These are phyloP conservation scores for Hypoxylon sp. DNA, from an alignment of 2,329 filamentous ascomycete genomes.

Conservation along the genomic window DNA sequence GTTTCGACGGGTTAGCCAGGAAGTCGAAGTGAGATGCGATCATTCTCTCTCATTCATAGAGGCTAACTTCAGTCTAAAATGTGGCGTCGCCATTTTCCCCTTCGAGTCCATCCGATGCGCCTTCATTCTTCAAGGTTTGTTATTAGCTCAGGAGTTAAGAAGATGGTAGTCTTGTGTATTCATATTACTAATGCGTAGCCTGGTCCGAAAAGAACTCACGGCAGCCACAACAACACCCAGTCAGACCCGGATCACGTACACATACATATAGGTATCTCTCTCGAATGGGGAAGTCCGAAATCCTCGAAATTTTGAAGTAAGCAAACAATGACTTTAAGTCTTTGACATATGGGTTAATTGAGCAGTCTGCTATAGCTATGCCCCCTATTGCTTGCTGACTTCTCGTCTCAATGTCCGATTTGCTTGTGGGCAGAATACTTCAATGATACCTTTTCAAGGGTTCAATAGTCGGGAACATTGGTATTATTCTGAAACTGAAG, in stretches of 20 bases:
- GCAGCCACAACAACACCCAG: not conserved
- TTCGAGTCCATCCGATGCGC: constrained; percentile 4
- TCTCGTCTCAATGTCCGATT: not conserved
- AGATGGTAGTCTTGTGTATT: not conserved
- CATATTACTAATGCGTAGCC: not conserved
- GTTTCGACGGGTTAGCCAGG: not conserved
- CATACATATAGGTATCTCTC: too few relatives aligned
- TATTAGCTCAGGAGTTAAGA: not conserved
- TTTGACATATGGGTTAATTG: not conserved
- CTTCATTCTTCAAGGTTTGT: not conserved
- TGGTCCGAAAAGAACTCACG: not conserved
- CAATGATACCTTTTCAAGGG: not conserved
- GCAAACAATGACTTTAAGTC: not conserved
- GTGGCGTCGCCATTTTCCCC: not conserved
- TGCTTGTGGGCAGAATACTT: not conserved
- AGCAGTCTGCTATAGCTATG: not conserved
- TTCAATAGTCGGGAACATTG: not conserved
- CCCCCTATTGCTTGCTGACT: not conserved
- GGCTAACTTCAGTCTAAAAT: not conserved
- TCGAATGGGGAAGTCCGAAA: not conserved
- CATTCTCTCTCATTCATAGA: not conserved
- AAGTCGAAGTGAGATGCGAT: not conserved
- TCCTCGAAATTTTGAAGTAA: not conserved
- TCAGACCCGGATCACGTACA: not conserved
- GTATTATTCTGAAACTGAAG: not conserved